Evolutionary conservation across 1,139 yeast species (phyloP), one percentile per base, ranked within the genome.

Genomic region (Pichia cactophila): DNA sequence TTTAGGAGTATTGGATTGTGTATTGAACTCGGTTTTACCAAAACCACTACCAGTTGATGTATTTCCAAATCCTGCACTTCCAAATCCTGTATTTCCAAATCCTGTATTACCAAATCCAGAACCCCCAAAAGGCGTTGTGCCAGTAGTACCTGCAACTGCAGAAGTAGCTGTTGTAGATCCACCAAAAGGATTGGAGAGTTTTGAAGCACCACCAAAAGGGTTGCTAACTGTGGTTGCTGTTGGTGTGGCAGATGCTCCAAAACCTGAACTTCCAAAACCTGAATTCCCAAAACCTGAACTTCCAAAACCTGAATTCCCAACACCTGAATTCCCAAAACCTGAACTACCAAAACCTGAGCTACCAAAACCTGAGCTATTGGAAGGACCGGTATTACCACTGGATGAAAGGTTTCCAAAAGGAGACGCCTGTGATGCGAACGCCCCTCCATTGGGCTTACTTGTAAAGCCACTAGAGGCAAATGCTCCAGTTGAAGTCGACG

Each of bases 351-450:
- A 51, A 3, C 45, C 48, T 10, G 52, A 41, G 26, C 36, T 41
- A 0, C 55, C 54, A 43, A 52, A 53, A 2, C 50, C 54, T 12
- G 52, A 41, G 35, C 23, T 44, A 6, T 52, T 54, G 44, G 52
- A 51, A 4, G 52, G 44, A 20, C 51, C 33, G 20, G 54, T 8
- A 8, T 38, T 40, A 14, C 16, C 33, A 23, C 44, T 20, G 11
- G 14, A 5, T 12, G 38, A 3, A 2, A 50, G 10, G 4, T 42
- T 26, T 7, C 29, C 40, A 38, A 45, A 44, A 23, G 50, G 33
- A 28, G 47, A 33, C 3, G 49, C 39, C 6, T 57, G 59, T 51
- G 20, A 16, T 35, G 26, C 9, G 6, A 56, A 56, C 5, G 58
- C 57, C 12, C 48, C 48, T 12, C 48, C 41, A 3, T 43, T 36